Percentiles rank a stretch among this genome's conserved stretches.
Evolutionary conservation across 1,284 basidiomycete genomes (phyloP).

Genomic region (Melampsora americana): DNA sequence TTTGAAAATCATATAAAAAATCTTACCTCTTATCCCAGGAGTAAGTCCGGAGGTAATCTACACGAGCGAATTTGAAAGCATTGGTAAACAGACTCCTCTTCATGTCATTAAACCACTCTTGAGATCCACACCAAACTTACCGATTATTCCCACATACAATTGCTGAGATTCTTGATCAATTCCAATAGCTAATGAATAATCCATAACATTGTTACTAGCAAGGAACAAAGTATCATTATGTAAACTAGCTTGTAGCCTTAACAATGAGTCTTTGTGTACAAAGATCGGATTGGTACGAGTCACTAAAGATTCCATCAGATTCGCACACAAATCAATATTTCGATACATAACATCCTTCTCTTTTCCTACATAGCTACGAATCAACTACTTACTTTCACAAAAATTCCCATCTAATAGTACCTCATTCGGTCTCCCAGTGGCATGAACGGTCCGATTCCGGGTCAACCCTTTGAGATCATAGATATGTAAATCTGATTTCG

Average conservation of each 20-base stretch:
- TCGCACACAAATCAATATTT: background rate
- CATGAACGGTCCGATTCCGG: constrained; percentile 82
- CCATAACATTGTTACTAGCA: constrained; percentile 96
- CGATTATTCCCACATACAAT: constrained; percentile 44
- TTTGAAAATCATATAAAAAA: background rate
- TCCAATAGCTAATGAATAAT: constrained; percentile 94
- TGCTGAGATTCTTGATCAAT: constrained; percentile 61
- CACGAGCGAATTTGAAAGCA: background rate
- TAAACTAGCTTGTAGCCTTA: constrained; percentile 81
- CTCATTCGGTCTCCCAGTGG: constrained; percentile 85
- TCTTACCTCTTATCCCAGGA: constrained; percentile 44
- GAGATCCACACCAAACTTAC: constrained; percentile 9
- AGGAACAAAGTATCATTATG: constrained; percentile 84
- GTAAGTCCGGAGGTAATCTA: constrained; percentile 43
- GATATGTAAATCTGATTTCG: constrained; percentile 38
- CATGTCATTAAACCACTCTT: background rate
- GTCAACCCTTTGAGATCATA: constrained; percentile 93
- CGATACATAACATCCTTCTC: background rate
- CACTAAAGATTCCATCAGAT: constrained; percentile 6
- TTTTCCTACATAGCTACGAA: background rate
- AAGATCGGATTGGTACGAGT: constrained; percentile 70
- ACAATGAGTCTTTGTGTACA: constrained; percentile 89
- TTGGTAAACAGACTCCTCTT: too few species aligned
- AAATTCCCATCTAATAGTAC: constrained; percentile 90
- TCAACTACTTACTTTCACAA: constrained; percentile 60